These are phyloP conservation scores for Babesia divergens DNA, from an alignment of 169 alveolate genomes.

Conservation along the genomic window DNA sequence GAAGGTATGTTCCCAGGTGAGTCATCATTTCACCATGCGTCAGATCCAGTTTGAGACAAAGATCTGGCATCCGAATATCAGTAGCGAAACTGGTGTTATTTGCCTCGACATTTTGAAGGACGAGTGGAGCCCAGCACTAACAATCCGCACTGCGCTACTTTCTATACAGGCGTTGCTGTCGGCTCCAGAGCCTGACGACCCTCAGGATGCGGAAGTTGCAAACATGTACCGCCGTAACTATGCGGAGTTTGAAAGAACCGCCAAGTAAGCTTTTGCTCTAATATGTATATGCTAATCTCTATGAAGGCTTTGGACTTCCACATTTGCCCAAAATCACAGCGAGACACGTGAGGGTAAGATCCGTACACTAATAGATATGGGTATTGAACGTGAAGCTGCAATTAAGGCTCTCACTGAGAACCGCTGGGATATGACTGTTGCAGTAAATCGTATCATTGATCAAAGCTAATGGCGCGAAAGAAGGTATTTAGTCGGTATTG, in stretches of 20 bases:
- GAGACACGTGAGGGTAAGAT: constrained; percentile 62
- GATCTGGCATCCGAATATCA: constrained; percentile 96
- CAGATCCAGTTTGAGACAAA: constrained; percentile 91
- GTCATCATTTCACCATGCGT: not conserved
- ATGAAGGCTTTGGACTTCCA: constrained; percentile 75
- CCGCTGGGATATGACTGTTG: constrained; percentile 85
- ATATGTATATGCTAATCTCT: not conserved
- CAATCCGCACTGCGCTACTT: constrained; percentile 89
- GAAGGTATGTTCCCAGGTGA: constrained; percentile 59
- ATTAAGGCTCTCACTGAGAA: constrained; percentile 74
- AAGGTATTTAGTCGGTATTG: too few relatives aligned
- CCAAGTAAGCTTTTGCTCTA: constrained; percentile 61
- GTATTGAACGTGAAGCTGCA: constrained; percentile 73
- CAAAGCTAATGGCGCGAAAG: not conserved
- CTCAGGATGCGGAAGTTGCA: constrained; percentile 90
- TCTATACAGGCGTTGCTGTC: constrained; percentile 87
- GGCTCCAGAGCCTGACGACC: constrained; percentile 87
- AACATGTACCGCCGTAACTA: constrained; percentile 78
- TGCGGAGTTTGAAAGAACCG: constrained; percentile 74
- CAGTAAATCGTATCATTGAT: constrained; percentile 78
- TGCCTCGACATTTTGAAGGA: constrained; percentile 92
- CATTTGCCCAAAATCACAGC: constrained; percentile 67
- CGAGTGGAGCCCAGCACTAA: constrained; percentile 98
- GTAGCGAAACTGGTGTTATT: constrained; percentile 93
- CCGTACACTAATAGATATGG: constrained; percentile 71